Evolutionary conservation across 805 yeast species (phyloP), one percentile per base, ranked within the genome.

Genomic region (Myxozyma lipomycoides): DNA sequence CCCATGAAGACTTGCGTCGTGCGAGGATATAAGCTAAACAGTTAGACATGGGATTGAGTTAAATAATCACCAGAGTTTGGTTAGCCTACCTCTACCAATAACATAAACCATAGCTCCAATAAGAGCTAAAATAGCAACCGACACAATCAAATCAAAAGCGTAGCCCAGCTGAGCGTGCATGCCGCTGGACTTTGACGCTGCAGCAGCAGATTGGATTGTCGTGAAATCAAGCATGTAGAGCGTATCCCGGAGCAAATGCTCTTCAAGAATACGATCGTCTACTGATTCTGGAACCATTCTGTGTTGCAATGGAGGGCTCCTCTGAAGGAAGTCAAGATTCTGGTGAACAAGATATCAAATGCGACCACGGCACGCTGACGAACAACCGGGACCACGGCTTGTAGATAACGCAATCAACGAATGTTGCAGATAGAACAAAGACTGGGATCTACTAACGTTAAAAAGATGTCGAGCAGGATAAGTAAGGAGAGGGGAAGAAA

Each of bases 241-340:
- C 28, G 43, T 39, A 44, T 55, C 59, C 19, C 56, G 42, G 24
- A 55, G 56, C 17, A 55, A 45, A 30, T 55, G 59, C 48, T 51
- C 59, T 26, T 55, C 53, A 19, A 55, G 50, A 21, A 55, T 43
- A 23, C 59, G 56, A 34, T 52, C 56, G 53, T 55, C 59, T 42
- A 55, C 57, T 3, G 56, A 48, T 15, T 55, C 59, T 7, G 59
- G 59, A 24, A 55, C 59, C 59, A 55, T 55, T 18, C 19, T 42
- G 46, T 23, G 36, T 15, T 46, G 19, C 15, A n/a, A 9, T 39
- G 43, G n/a, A 35, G 6, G 6, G 18, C n/a, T 6, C 12, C 19
- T 35, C 7, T 6, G 18, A 35, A 35, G 9, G 10, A 15, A n/a
- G n/a, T n/a, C n/a, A n/a, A n/a, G n/a, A n/a, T n/a, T n/a, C n/a